Base-by-base conservation (phyloP, 805 yeast species). In the Candida parachauliodes region DNA sequence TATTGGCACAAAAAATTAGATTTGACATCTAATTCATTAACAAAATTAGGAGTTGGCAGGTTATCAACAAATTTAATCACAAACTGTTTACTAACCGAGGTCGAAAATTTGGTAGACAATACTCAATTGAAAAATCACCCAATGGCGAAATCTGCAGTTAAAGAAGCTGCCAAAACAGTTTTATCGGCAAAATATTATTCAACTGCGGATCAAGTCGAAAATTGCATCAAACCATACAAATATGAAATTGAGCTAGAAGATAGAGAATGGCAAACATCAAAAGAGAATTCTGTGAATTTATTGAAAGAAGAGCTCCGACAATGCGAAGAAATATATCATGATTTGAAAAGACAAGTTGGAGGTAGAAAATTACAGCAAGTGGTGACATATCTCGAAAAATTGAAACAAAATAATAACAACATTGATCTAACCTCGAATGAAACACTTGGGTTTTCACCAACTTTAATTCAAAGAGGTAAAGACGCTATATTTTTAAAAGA, bases 171-270 rank as follows among this genome's bases (percentile, higher is more conserved):
- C 0, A 72, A 76, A 22, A 68, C 80, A 17, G 95, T 93, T 5
- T 68, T 93, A 44, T 81, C 81, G 45, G 65, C 84, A 19, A 79
- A 91, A 46, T 93, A 76, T 56, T 86, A 81, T 46, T 82, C 95
- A 1, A 91, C 98, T 0, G 95, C 98, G 0, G 99, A 94, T 58
- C 99, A 93, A 59, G 98, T 93, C 5, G 99, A 93, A 54, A 93
- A 94, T 60, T 89, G 98, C 64, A 91, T 93, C 52, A 93, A 93
- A 58, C 99, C 99, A 2, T 93, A 83, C 67, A 93, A 93, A 64
- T 93, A 91, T 58, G 99, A 93, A 54, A 89, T 93, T 42, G 99
- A 93, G 54, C 77, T 93, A 34, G 98, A 93, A 55, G 95, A 89
- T 49, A 72, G 96, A 27, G 99, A 93, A 58, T 93, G 99, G 99